Evolutionary conservation across 2,329 filamentous ascomycete species (phyloP), one percentile per base, ranked within the genome.

Genomic region (Ophiostoma novo-ulmi): DNA sequence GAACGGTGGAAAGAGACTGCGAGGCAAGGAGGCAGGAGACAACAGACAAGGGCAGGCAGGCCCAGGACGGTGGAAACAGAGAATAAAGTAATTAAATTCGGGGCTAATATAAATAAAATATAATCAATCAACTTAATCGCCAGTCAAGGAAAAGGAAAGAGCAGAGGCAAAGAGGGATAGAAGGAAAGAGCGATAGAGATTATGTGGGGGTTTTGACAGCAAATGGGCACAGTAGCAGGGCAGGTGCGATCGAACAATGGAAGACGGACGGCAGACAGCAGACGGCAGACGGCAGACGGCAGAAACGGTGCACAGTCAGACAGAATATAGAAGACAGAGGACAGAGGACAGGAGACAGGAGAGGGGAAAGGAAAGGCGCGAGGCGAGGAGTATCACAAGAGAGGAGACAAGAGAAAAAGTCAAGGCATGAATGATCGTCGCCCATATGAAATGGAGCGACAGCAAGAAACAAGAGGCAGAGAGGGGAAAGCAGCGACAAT

Each of bases 401-500:
- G 52, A 58, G 52, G n/a, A 26, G 22, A 7, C n/a, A 17, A 58
- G 5, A 26, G 10, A 26, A 48, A 48, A 13, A 20, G 44, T n/a
- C 14, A 63, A 63, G 26, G 58, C 58, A 63, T 63, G 58, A 35
- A 63, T 63, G 58, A 63, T 63, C 58, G 58, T 26, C 58, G 58
- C 6, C 58, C 2, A 35, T 31, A 63, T 63, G 58, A 35, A 26
- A 58, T 48, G 52, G 52, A 26, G 52, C 52, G 52, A 35, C 58
- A 63, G 8, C 58, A 63, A 22, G 20, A 55, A 55, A 7, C 55
- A 35, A 31, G 5, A 35, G 55, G 11, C 11, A 61, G n/a, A 61
- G 13, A 17, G 11, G 5, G 41, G 31, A 31, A 4, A 48, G 41
- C 44, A 17, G n/a, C 44, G 44, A 48, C 7, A 8, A 14, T 14